Percentiles rank a stretch among this genome's conserved stretches.
Conservation (phyloP, 305 asterid genomes). For the Plantago lanceolata region DNA sequence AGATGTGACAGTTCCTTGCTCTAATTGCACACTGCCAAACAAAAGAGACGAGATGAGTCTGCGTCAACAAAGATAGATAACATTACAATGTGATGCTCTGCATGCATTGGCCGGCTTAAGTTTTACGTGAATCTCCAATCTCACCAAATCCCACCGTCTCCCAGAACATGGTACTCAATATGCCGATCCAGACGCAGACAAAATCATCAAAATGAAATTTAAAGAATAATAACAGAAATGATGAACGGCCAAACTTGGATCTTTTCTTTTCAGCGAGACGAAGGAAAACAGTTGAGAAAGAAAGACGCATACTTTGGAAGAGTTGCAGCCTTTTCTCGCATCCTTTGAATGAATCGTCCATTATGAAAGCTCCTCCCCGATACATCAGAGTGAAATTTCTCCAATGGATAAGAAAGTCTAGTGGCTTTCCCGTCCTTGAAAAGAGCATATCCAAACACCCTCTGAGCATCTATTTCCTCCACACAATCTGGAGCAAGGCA, state of each 20-base stretch:
- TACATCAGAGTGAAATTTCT: slow-evolving; percentile 66
- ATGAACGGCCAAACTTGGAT: not conserved
- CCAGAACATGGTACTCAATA: not conserved
- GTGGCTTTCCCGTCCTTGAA: slow-evolving; percentile 83
- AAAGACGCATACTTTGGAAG: slow-evolving; percentile 58
- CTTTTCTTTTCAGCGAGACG: not conserved
- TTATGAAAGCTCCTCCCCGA: slow-evolving; percentile 89
- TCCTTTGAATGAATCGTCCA: slow-evolving; percentile 77
- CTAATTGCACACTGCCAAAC: slow-evolving; percentile 55
- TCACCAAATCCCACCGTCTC: not conserved
- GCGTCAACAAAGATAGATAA: slow-evolving; percentile 3
- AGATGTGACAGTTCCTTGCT: slow-evolving; percentile 86
- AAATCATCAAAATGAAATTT: not conserved
- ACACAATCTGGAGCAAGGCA: slow-evolving; percentile 55
- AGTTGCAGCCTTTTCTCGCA: slow-evolving; percentile 79
- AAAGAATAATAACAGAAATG: not conserved
- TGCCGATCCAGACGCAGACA: not conserved
- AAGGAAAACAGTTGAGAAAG: not conserved
- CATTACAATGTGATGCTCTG: not conserved
- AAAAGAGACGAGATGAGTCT: slow-evolving; percentile 10
- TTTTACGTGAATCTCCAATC: slow-evolving; percentile 5
- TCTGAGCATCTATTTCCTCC: slow-evolving; percentile 78
- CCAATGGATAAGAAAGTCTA: slow-evolving; percentile 72
- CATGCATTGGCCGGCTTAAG: not conserved
- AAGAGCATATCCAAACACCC: slow-evolving; percentile 77